Percentiles rank a stretch among this genome's conserved stretches.
phyloP scores from a whole-genome alignment of 495 filamentous ascomycete species.

The Evansstolkia leycettana region DNA sequence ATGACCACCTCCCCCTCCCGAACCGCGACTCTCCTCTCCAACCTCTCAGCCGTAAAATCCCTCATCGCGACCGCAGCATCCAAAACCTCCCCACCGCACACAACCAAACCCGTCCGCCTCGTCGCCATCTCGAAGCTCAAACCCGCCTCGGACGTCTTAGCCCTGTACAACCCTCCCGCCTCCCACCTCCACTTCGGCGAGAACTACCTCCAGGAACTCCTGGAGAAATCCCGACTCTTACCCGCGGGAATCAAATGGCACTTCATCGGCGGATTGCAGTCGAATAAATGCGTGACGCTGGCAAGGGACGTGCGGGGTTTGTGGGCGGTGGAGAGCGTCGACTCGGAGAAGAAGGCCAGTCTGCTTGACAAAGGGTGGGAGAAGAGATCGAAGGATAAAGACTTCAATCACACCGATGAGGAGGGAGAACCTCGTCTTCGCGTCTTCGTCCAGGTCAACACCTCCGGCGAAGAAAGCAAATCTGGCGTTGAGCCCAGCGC shows the following conservation, averaged over 20 bases:
- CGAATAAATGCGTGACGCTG: slow-evolving; percentile 80
- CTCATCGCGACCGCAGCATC: slow-evolving; percentile 20
- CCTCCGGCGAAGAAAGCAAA: slow-evolving; percentile 78
- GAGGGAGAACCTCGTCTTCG: slow-evolving; percentile 32
- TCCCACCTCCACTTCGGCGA: slow-evolving; percentile 81
- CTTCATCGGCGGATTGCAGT: slow-evolving; percentile 87
- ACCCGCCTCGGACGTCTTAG: slow-evolving; percentile 75
- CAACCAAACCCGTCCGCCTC: slow-evolving; percentile 45
- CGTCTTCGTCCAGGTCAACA: slow-evolving; percentile 90
- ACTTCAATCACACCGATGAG: slow-evolving; percentile 1
- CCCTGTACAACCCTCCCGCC: slow-evolving; percentile 52
- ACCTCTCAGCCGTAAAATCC: slow-evolving; percentile 22
- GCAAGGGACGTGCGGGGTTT: slow-evolving; percentile 76
- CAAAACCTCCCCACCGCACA: slow-evolving; percentile 3
- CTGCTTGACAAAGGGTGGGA: slow-evolving; percentile 66
- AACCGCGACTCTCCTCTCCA: slow-evolving; percentile 24
- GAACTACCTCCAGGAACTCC: slow-evolving; percentile 91
- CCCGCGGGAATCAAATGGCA: slow-evolving; percentile 82
- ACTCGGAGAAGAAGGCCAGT: slow-evolving; percentile 73
- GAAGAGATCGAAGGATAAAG: slow-evolving; percentile 20
- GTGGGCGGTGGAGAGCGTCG: slow-evolving; percentile 87
- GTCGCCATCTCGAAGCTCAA: slow-evolving; percentile 94
- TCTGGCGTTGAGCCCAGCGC: slow-evolving; percentile 57
- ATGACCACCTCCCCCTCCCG: slow-evolving; percentile 27
- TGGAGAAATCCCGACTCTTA: slow-evolving; percentile 69